Evolutionary conservation across 1,284 basidiomycete species (phyloP), one percentile per base, ranked within the genome.

Genomic region (Puccinia sorghi): DNA sequence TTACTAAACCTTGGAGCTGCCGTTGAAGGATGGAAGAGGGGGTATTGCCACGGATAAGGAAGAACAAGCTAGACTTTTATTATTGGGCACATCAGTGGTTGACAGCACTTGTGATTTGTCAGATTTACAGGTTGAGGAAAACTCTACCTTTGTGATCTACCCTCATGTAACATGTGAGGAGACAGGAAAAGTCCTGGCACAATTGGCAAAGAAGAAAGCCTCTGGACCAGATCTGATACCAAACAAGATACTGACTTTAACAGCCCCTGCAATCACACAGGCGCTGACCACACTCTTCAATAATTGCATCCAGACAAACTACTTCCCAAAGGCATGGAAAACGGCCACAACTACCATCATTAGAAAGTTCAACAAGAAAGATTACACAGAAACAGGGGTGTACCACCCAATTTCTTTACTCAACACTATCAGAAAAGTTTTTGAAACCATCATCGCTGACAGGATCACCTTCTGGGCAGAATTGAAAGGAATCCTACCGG

Each of bases 401-500:
- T 78, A 70, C 54, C 4, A 56, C 1, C 64, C 75, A 4, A 67
- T 75, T 2, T 61, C 73, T 3, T 37, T 75, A 0, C 22, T 75
- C 1, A 66, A 32, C 27, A 41, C 52, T 2, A 6, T 50, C 5
- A 48, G 75, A 0, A 77, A 77, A 12, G 22, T 70, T 0, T 69
- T 77, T 46, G 66, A 56, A 20, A 12, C 41, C 5, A 61, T 77
- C 20, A 20, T 77, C 5, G 39, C 52, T 1, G 46, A 50, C 12
- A 22, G 66, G 25, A 6, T 77, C n/a, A 77, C 66, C 0, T 48
- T 37, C 13, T 77, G 75, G 75, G 75, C 75, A 1, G 52, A 77
- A 20, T 12, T 11, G 2, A 61, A 6, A 0, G 20, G 12, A 1
- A 22, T 25, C n/a, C 2, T 78, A 13, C 22, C 56, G 8, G 52